These are phyloP conservation scores for Auxenochlorella protothecoides DNA, from an alignment of 139 green algal genomes.

Conservation along the genomic window DNA sequence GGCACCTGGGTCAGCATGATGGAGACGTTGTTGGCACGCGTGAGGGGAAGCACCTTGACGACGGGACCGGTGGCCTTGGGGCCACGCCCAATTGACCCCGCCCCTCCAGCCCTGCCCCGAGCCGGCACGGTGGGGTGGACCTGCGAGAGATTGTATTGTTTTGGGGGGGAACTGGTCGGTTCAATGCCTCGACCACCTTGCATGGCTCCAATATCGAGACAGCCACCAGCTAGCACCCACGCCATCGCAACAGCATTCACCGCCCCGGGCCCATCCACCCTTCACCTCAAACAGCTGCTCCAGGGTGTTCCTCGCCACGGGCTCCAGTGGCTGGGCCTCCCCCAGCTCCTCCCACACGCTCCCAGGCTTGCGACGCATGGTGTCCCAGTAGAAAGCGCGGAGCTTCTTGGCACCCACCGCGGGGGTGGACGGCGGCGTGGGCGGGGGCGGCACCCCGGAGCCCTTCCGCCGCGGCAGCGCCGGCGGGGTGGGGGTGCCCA, in stretches of 20 bases:
- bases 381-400: conserved; percentile 42
- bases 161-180: too few species aligned
- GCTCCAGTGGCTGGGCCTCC: conserved; percentile 4
- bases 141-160: not conserved
- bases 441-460: not conserved
- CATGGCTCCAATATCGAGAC: too few species aligned
- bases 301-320: conserved; percentile 9
- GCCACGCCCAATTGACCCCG: not conserved
- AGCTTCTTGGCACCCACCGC: conserved; percentile 14
- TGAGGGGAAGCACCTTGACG: conserved; percentile 35
- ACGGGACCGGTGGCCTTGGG: conserved; percentile 1
- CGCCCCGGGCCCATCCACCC: too few species aligned
- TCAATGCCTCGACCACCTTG: too few species aligned
- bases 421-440: too few species aligned
- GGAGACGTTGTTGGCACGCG: conserved; percentile 61
- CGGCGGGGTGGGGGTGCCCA: not conserved
- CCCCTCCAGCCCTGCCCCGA: not conserved
- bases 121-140: not conserved
- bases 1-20: conserved; percentile 66
- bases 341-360: conserved; percentile 32
- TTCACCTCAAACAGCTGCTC: conserved; percentile 23
- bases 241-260: too few species aligned
- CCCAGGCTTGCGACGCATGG: conserved; percentile 10
- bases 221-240: too few species aligned
- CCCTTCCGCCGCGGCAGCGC: not conserved